These are phyloP conservation scores for Clarireedia paspali DNA, from an alignment of 2,329 filamentous ascomycete genomes.

Conservation along the genomic window DNA sequence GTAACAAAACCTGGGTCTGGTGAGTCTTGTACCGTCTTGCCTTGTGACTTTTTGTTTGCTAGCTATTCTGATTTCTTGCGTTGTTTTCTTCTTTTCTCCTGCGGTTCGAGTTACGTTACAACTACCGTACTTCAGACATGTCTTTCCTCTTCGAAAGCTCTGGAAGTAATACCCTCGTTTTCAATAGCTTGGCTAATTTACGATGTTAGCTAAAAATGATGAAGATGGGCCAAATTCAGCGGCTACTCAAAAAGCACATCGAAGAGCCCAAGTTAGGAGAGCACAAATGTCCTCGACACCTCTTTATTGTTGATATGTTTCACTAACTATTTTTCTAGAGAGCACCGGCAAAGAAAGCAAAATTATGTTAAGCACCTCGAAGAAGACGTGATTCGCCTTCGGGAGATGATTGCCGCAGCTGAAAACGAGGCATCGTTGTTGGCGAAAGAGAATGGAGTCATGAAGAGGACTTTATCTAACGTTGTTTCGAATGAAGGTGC, in stretches of 20 bases:
- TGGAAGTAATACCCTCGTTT: not conserved
- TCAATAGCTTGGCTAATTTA: not conserved
- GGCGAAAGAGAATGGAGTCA: slow-evolving; percentile 20
- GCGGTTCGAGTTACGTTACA: too few species aligned
- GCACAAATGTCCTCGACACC: slow-evolving; percentile 22
- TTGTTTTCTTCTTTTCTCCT: not conserved
- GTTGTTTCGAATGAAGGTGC: not conserved
- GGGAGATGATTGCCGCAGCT: slow-evolving; percentile 20
- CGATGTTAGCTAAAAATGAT: slow-evolving; percentile 5
- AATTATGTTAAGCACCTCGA: slow-evolving; percentile 26
- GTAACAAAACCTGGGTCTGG: not conserved
- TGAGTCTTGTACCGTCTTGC: not conserved
- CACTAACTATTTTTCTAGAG: slow-evolving; percentile 11
- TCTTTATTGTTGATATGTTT: not conserved
- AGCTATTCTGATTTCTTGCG: not conserved
- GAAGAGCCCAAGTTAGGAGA: slow-evolving; percentile 26
- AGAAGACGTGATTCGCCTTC: slow-evolving; percentile 23
- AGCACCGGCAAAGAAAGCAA: slow-evolving; percentile 26
- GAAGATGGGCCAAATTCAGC: slow-evolving; percentile 9
- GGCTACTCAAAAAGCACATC: slow-evolving; percentile 20
- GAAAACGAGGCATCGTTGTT: slow-evolving; percentile 15
- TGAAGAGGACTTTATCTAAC: slow-evolving; percentile 9
- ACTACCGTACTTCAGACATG: too few species aligned
- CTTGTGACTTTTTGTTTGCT: too few species aligned
- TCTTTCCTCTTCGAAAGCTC: not conserved